A percentile compares a stretch with the other conserved stretches of the same genome.
Conservation (phyloP, 108 stramenopile genomes). For the Parietichytrium sp. region DNA sequence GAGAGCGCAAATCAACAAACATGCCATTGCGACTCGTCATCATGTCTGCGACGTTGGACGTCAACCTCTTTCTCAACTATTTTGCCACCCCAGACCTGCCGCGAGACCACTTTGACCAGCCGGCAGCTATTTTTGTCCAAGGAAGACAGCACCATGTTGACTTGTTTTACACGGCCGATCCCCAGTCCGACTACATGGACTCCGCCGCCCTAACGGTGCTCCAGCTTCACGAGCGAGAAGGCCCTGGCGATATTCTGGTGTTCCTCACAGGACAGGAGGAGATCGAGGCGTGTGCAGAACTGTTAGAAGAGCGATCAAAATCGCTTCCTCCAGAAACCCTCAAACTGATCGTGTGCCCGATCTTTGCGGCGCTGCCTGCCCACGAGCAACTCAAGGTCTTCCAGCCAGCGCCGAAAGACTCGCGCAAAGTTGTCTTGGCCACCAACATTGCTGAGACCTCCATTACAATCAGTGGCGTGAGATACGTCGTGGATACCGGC, state of each 20-base stretch:
- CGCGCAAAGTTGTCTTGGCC: conserved; percentile 81
- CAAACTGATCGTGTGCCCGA: conserved; percentile 44
- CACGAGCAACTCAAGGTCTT: conserved; percentile 71
- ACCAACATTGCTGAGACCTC: conserved; percentile 98
- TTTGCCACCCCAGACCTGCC: conserved; percentile 52
- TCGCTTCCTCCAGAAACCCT: conserved; percentile 47
- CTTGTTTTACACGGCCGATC: conserved; percentile 67
- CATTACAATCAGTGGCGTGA: conserved; percentile 88
- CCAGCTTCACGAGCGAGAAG: conserved; percentile 6
- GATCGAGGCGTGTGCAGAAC: conserved; percentile 60
- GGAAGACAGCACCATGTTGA: conserved; percentile 82
- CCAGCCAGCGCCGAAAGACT: neutral
- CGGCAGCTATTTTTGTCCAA: conserved; percentile 72
- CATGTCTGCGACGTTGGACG: conserved; percentile 96
- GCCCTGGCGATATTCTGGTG: conserved; percentile 73
- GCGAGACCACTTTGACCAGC: conserved; percentile 42
- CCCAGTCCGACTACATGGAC: conserved; percentile 71
- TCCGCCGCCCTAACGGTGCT: conserved; percentile 51
- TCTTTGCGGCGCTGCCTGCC: conserved; percentile 62
- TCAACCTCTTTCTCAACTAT: conserved; percentile 75
- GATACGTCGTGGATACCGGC: conserved; percentile 89
- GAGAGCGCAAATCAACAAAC: conserved; percentile 41
- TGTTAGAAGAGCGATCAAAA: conserved; percentile 70
- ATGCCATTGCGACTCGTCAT: conserved; percentile 79
- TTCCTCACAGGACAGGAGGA: conserved; percentile 98